Percentiles rank a stretch among this genome's conserved stretches.
These are phyloP conservation scores for Ustilago tritici DNA, from an alignment of 1,284 basidiomycete species.

Conservation along the genomic window DNA sequence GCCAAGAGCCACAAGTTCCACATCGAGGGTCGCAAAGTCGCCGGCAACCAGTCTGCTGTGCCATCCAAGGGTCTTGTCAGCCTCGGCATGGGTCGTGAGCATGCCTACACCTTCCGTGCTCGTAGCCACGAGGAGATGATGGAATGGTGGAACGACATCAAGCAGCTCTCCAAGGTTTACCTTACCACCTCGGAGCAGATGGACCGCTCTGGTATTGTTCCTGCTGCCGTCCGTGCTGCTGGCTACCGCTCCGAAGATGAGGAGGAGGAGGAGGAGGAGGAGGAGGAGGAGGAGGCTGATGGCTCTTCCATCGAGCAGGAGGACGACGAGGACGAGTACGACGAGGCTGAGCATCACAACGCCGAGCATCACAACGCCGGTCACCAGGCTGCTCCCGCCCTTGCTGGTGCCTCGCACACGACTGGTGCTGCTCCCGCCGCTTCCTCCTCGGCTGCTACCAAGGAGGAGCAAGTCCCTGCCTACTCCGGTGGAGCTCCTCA, in stretches of 20 bases:
- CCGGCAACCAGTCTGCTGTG: conserved; percentile 76
- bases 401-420: conserved; percentile 57
- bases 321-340: conserved; percentile 74
- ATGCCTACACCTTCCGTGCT: conserved; percentile 90
- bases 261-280: conserved; percentile 75
- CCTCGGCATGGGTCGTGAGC: conserved; percentile 72
- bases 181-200: conserved; percentile 93
- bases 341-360: conserved; percentile 71
- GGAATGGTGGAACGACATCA: conserved; percentile 99
- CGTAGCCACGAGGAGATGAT: conserved; percentile 96
- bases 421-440: conserved; percentile 41
- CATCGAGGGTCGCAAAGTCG: conserved; percentile 89
- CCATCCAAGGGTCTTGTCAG: conserved; percentile 75
- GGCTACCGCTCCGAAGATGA: conserved; percentile 77
- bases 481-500: conserved; percentile 63
- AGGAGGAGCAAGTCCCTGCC: conserved; percentile 66
- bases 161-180: conserved; percentile 96
- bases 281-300: conserved; percentile 78
- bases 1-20: conserved; percentile 94
- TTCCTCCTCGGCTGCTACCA: conserved; percentile 62
- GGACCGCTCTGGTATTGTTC: conserved; percentile 91
- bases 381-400: conserved; percentile 53
- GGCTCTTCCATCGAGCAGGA: conserved; percentile 82
- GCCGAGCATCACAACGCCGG: conserved; percentile 46
- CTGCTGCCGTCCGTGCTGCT: conserved; percentile 87